These are phyloP conservation scores for Hypoxylon intermedium DNA, from an alignment of 495 filamentous ascomycete species.

Conservation along the genomic window DNA sequence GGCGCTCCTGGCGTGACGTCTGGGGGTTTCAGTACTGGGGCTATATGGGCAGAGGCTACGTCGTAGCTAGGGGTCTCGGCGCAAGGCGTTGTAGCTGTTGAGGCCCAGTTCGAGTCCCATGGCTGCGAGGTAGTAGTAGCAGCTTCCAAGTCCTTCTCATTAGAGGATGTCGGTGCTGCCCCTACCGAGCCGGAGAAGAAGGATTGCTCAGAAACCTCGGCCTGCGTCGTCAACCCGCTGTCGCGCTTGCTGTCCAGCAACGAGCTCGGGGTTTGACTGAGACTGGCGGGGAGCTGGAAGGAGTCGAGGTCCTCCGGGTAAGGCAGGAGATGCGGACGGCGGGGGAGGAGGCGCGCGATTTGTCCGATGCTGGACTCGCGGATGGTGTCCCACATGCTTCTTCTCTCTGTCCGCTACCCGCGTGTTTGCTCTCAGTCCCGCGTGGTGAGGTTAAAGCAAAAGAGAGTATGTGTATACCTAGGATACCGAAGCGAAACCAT, in stretches of 20 bases:
- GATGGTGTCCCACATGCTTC: constrained; percentile 46
- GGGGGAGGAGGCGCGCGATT: constrained; percentile 54
- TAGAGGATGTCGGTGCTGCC: constrained; percentile 12
- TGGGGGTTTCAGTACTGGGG: not conserved
- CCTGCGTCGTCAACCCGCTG: constrained; percentile 10
- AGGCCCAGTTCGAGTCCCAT: constrained; percentile 6
- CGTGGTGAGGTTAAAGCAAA: not conserved
- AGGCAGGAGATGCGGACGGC: constrained; percentile 54
- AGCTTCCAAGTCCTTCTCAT: constrained; percentile 32
- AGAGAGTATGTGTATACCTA: not conserved
- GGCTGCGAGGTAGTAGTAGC: constrained; percentile 10
- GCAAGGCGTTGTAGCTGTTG: not conserved
- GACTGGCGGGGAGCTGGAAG: constrained; percentile 58
- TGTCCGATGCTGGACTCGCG: constrained; percentile 64
- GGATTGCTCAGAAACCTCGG: constrained; percentile 2
- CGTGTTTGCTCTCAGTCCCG: not conserved
- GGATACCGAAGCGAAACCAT: not conserved
- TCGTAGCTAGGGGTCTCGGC: constrained; percentile 3
- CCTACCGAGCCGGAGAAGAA: constrained; percentile 19
- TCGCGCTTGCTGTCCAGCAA: constrained; percentile 48
- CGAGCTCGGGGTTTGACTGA: constrained; percentile 53
- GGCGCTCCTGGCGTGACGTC: not conserved
- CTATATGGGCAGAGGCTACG: no score
- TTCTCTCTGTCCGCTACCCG: not conserved
- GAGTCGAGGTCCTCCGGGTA: constrained; percentile 63